A percentile compares a stretch with the other conserved stretches of the same genome.
Evolutionary conservation across 176 grass and related monocot genomes (phyloP).

Genomic region (Carex littledalei): DNA sequence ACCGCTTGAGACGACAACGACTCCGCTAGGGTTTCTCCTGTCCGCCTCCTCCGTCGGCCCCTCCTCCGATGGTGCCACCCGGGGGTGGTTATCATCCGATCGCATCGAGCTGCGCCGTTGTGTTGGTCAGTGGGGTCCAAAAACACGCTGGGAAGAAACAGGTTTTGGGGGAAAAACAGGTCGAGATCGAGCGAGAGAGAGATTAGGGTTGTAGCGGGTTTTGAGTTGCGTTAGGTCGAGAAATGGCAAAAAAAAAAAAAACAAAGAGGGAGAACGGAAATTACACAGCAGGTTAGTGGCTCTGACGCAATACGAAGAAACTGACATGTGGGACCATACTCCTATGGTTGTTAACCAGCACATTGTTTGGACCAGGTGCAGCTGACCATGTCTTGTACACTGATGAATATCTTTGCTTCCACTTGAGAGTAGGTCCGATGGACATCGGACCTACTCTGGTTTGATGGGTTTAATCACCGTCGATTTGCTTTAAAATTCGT

Average conservation of each 20-base stretch:
- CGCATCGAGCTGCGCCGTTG: constrained; percentile 24
- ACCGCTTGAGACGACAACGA: neutral
- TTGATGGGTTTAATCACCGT: no score
- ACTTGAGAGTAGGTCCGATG: no score
- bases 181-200: neutral
- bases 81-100: constrained; percentile 15
- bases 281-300: neutral
- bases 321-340: neutral
- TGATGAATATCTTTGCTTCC: neutral
- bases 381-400: neutral
- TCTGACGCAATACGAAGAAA: neutral
- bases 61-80: constrained; percentile 4
- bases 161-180: neutral
- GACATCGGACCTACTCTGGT: no score
- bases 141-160: neutral
- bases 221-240: constrained; percentile 8
- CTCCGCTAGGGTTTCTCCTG: constrained; percentile 13
- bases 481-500: no score
- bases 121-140: neutral
- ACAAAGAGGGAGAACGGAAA: neutral
- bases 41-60: constrained; percentile 11
- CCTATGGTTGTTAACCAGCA: neutral
- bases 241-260: neutral
- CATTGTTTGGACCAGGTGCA: neutral
- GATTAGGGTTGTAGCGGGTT: constrained; percentile 3